Evolutionary conservation across 2,329 filamentous ascomycete genomes (phyloP), one percentile per base, ranked within the genome.

Genomic region (Fusarium sp.): DNA sequence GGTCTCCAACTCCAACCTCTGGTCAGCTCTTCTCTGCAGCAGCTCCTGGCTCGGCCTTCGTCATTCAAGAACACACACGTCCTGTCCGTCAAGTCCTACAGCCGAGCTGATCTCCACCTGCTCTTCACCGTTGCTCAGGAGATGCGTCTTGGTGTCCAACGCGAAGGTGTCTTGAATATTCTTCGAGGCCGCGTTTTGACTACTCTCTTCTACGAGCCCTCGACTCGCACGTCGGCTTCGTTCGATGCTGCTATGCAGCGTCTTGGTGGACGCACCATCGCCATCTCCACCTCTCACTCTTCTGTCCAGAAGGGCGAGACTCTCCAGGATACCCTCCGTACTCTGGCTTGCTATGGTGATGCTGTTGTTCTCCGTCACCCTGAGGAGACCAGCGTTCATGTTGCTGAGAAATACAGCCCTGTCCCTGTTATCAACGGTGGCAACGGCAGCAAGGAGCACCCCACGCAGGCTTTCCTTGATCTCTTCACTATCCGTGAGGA

Each of bases 241-340:
- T 99, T 99, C 78, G 96, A 99, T 80, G 93, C 95, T 63, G 96
- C 96, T 45, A 99, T 99, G 96, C 97, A 99, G 87, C 93, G 97
- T 58, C 91, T 99, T 10, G 96, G 96, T 75, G 96, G 96, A 53
- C 90, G 94, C 54, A 95, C 93, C 7, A 89, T 99, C 60, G 88
- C 91, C 58, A 91, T 98, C 79, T 87, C 94, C 44, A 97, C 95
- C 6, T 89, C 91, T 11, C 90, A 93, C 76, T 98, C 95, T 6
- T 97, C 94, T 20, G 95, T 95, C 8, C 90, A 95, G 83, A 99
- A 99, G 88, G 96, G 96, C 45, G 96, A 99, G 86, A 91, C 92
- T 8, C 89, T 99, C 24, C 94, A 96, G 79, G 96, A 99, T 81
- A 97, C 95, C 20, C 90, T 99, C 77, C 92, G 96, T 72, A 99